Evolutionary conservation across 257 asterid genomes (phyloP).

Genomic region (Solanum arcanum): DNA sequence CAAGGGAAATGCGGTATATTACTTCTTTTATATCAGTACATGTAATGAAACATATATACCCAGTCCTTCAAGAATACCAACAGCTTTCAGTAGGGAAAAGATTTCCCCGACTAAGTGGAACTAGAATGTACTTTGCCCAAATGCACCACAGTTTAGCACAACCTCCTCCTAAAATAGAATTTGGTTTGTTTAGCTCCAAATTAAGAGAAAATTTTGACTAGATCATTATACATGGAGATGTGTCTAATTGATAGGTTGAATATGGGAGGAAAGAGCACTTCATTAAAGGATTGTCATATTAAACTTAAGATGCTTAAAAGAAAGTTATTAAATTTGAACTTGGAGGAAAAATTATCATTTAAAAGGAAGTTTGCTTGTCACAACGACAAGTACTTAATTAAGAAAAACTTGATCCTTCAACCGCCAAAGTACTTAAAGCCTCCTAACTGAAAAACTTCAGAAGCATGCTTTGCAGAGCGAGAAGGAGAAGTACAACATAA

Average conservation of each 20-base stretch:
- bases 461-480: not conserved
- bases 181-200: not conserved
- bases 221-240: not conserved
- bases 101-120: not conserved
- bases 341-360: not conserved
- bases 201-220: not conserved
- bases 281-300: not conserved
- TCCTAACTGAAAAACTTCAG: not conserved
- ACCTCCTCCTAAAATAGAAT: not conserved
- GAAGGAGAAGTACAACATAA: not conserved
- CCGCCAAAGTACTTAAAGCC: not conserved
- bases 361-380: not conserved
- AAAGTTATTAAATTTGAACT: not conserved
- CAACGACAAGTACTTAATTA: not conserved
- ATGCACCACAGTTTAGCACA: not conserved
- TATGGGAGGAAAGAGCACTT: not conserved
- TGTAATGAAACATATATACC: not conserved
- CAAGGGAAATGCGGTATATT: not conserved
- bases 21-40: not conserved
- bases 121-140: not conserved
- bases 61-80: not conserved
- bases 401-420: not conserved
- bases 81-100: not conserved
- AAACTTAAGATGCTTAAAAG: not conserved
- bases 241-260: not conserved